Evolutionary conservation across 352 stramenopile genomes (phyloP).

Genomic region (Elongisporangium prolatum): DNA sequence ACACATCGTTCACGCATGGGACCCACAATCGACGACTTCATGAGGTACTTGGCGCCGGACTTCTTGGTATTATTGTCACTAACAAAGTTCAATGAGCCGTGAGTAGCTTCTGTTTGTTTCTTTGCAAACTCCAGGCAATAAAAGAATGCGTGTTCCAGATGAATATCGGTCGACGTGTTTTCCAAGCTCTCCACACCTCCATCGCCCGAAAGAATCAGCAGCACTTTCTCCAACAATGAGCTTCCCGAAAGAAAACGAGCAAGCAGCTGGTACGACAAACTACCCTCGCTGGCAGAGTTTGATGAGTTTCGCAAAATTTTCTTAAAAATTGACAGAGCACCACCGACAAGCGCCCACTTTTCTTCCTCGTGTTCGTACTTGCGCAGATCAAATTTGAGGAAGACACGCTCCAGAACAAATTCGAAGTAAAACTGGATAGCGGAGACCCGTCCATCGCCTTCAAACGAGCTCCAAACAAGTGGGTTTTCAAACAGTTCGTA

Average conservation of each 20-base stretch:
- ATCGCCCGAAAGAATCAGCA: constrained; percentile 65
- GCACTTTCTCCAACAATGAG: constrained; percentile 58
- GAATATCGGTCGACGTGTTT: constrained; percentile 61
- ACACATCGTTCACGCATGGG: constrained; percentile 63
- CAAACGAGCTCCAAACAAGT: constrained; percentile 67
- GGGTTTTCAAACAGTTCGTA: constrained; percentile 76
- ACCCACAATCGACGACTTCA: constrained; percentile 41
- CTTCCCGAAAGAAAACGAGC: constrained; percentile 65
- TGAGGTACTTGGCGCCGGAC: constrained; percentile 39
- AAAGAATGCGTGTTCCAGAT: constrained; percentile 78
- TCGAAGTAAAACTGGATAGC: constrained; percentile 85
- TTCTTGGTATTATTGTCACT: constrained; percentile 40
- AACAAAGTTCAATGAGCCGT: constrained; percentile 65
- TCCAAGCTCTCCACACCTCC: constrained; percentile 72
- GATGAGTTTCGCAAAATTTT: constrained; percentile 58
- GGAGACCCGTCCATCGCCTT: constrained; percentile 66
- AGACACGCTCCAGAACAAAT: constrained; percentile 76
- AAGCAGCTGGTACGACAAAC: constrained; percentile 63
- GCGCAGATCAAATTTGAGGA: constrained; percentile 80
- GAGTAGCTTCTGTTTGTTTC: constrained; percentile 59
- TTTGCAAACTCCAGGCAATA: constrained; percentile 80
- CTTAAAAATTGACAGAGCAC: constrained; percentile 70
- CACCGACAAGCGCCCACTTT: constrained; percentile 77
- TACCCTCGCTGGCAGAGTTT: constrained; percentile 38
- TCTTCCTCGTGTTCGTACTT: constrained; percentile 83